phyloP scores from a whole-genome alignment of 805 yeast species.

The Naumovozyma baii region DNA sequence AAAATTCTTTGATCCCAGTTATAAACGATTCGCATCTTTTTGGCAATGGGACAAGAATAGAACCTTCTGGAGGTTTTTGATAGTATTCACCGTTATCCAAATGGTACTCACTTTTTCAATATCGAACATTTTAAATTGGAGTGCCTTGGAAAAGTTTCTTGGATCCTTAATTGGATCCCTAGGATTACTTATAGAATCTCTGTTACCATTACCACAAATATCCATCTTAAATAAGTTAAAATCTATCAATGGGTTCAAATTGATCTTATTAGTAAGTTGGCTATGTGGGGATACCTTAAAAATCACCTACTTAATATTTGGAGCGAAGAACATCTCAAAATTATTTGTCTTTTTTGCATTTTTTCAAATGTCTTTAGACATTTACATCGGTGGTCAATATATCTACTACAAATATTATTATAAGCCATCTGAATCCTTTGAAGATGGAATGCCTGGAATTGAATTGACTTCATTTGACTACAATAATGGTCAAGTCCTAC shows the following conservation, averaged over 20 bases:
- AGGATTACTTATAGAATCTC: constrained; percentile 64
- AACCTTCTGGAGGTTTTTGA: constrained; percentile 55
- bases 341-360: constrained; percentile 62
- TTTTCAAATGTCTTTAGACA: constrained; percentile 68
- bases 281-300: constrained; percentile 80
- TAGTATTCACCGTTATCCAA: constrained; percentile 35
- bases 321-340: constrained; percentile 57
- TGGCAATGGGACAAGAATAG: constrained; percentile 77
- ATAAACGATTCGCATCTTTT: constrained; percentile 52
- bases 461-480: constrained; percentile 3
- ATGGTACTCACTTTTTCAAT: constrained; percentile 26
- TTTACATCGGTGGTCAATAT: constrained; percentile 64
- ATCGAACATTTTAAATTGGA: constrained; percentile 30
- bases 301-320: constrained; percentile 62
- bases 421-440: constrained; percentile 15
- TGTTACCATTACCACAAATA: constrained; percentile 70
- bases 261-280: constrained; percentile 73
- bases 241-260: constrained; percentile 69
- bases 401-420: constrained; percentile 46
- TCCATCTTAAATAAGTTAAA: constrained; percentile 55
- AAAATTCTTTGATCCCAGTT: constrained; percentile 61
- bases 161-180: constrained; percentile 43
- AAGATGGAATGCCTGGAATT: constrained; percentile 1
- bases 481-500: neutral
- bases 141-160: constrained; percentile 47